phyloP scores from a whole-genome alignment of 164 flowering plant species.

The Liriodendron chinense region DNA sequence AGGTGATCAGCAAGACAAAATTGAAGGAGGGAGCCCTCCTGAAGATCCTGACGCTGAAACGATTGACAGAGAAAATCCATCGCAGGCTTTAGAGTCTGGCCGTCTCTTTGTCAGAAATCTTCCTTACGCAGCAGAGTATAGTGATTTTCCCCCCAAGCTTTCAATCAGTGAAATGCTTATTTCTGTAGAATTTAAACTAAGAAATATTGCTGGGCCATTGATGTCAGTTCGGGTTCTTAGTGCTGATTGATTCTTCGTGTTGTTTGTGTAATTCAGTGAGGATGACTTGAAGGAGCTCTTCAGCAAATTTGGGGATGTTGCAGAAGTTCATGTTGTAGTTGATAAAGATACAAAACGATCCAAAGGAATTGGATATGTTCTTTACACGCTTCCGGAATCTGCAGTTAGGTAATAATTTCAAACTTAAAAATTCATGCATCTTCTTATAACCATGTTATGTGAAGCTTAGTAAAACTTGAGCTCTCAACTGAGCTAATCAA shows the following conservation, averaged over 20 bases:
- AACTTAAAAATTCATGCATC: background rate
- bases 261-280: conserved; percentile 50
- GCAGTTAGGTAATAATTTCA: conserved; percentile 58
- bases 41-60: conserved; percentile 28
- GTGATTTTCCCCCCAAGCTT: background rate
- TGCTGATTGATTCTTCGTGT: conserved; percentile 5
- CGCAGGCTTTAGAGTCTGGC: conserved; percentile 43
- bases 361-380: conserved; percentile 81
- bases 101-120: conserved; percentile 94
- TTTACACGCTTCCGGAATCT: conserved; percentile 64
- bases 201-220: background rate
- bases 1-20: conserved; percentile 16
- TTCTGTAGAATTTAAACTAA: background rate
- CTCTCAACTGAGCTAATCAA: too few relatives aligned
- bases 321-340: conserved; percentile 78
- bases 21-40: conserved; percentile 20
- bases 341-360: conserved; percentile 85
- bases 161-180: background rate
- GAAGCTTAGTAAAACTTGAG: background rate
- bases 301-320: conserved; percentile 56
- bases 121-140: conserved; percentile 86
- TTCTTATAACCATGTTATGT: background rate
- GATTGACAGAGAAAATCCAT: conserved; percentile 18
- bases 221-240: background rate
- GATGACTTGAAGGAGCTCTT: conserved; percentile 83